These are phyloP conservation scores for Pseudohalonectria lignicola DNA, from an alignment of 2,329 filamentous ascomycete species.

Conservation along the genomic window DNA sequence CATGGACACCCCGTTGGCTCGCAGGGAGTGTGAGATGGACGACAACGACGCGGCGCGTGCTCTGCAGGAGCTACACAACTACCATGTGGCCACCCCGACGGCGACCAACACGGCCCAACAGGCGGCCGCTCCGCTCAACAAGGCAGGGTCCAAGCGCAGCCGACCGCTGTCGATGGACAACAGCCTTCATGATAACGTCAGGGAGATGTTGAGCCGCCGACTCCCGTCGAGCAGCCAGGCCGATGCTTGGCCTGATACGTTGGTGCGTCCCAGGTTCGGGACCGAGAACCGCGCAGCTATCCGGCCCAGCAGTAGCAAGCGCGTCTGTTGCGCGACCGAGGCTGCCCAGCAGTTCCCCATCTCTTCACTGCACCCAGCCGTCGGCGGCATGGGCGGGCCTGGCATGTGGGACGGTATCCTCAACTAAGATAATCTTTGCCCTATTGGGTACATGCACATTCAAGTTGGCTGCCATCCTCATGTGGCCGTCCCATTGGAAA, in stretches of 20 bases:
- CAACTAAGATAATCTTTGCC: constrained; percentile 24
- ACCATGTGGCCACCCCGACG: constrained; percentile 24
- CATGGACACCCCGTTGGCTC: constrained; percentile 33
- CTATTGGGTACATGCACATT: too few species aligned
- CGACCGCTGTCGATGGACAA: constrained; percentile 47
- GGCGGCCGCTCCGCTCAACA: constrained; percentile 20
- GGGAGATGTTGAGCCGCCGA: constrained; percentile 41
- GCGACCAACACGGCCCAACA: constrained; percentile 10
- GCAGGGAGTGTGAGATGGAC: constrained; percentile 35
- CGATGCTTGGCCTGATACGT: constrained; percentile 21
- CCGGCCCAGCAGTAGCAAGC: constrained; percentile 44
- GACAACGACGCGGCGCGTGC: constrained; percentile 49
- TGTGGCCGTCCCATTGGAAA: too few species aligned
- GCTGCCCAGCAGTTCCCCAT: constrained; percentile 36
- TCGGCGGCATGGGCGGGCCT: constrained; percentile 40
- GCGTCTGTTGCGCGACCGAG: constrained; percentile 55
- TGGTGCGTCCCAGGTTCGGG: constrained; percentile 24
- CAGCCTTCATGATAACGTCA: constrained; percentile 56
- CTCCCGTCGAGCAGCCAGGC: constrained; percentile 13
- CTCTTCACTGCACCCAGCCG: constrained; percentile 33
- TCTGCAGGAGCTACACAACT: constrained; percentile 50
- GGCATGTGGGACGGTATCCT: constrained; percentile 60
- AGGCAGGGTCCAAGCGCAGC: constrained; percentile 44
- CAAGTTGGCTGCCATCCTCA: too few species aligned
- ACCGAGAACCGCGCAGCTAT: constrained; percentile 21